phyloP scores from a whole-genome alignment of 345 rosid genomes.

The Eutrema heterophyllum region DNA sequence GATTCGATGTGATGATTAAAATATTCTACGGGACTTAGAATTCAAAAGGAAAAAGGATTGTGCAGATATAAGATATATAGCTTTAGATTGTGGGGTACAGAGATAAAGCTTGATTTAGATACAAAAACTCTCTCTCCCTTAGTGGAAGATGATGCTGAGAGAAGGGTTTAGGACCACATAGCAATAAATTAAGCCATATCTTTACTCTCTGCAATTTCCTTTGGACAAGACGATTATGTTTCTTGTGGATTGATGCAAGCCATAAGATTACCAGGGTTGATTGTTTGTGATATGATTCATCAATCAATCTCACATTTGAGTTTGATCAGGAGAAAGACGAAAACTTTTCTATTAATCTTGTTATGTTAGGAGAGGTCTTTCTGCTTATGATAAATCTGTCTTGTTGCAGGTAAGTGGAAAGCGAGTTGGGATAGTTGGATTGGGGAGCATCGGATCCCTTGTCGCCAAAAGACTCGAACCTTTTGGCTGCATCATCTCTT shows the following conservation, averaged over 20 bases:
- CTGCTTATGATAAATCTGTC: background rate
- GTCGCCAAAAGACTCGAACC: conserved; percentile 28
- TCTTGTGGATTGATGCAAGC: too few relatives aligned
- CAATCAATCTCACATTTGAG: background rate
- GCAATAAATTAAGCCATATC: background rate
- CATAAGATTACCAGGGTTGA: too few relatives aligned
- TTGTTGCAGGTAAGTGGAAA: conserved; percentile 24
- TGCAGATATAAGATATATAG: background rate
- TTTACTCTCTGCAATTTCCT: too few relatives aligned
- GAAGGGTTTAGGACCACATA: background rate
- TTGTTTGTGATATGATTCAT: background rate
- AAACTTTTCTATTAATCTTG: background rate
- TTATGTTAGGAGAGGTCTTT: background rate
- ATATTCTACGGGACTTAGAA: too few relatives aligned
- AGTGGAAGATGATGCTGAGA: background rate
- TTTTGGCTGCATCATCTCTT: conserved; percentile 24
- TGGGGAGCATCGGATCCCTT: conserved; percentile 20
- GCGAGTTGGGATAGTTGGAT: conserved; percentile 31
- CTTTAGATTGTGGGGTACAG: background rate
- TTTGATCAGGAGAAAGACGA: background rate
- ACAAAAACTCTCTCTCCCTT: background rate
- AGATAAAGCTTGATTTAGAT: background rate
- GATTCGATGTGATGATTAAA: background rate
- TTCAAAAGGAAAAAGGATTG: too few relatives aligned
- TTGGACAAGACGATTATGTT: too few relatives aligned